These are phyloP conservation scores for Pyrenochaeta sp. DNA, from an alignment of 2,329 filamentous ascomycete genomes.

Conservation along the genomic window DNA sequence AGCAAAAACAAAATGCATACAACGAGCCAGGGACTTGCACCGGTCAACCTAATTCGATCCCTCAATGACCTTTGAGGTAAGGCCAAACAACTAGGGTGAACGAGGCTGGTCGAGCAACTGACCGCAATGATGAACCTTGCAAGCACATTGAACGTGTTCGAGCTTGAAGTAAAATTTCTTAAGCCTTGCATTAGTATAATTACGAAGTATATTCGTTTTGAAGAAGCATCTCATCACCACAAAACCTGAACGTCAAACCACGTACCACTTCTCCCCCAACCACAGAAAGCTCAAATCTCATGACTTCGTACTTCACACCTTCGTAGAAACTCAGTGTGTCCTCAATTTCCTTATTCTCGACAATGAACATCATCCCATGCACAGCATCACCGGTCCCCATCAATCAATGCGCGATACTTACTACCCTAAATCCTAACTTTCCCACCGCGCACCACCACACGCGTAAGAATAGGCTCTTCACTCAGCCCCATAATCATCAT, in stretches of 20 bases:
- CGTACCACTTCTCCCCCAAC: background rate
- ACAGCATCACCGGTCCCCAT: constrained; percentile 1
- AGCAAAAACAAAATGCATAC: background rate
- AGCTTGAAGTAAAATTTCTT: too few relatives aligned
- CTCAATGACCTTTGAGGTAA: too few relatives aligned
- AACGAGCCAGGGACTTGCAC: too few relatives aligned
- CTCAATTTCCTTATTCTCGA: constrained; percentile 7
- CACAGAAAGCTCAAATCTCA: constrained; percentile 5
- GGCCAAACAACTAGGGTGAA: too few relatives aligned
- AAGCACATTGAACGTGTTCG: too few relatives aligned
- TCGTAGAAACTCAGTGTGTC: constrained; percentile 8
- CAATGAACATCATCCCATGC: constrained; percentile 3
- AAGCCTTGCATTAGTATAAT: too few relatives aligned
- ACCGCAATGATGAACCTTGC: too few relatives aligned
- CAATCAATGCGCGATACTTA: constrained; percentile 11
- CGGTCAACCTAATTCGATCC: too few relatives aligned
- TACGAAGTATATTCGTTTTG: too few relatives aligned
- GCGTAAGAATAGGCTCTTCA: background rate
- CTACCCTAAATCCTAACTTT: constrained; percentile 5
- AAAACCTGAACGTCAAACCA: constrained; percentile 16
- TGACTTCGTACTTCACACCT: constrained; percentile 10
- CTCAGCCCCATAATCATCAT: background rate
- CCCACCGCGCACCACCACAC: background rate
- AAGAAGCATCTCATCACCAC: constrained; percentile 1
- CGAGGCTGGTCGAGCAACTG: too few relatives aligned